These are phyloP conservation scores for Cucumis melo DNA, from an alignment of 306 rosid species.

Conservation along the genomic window DNA sequence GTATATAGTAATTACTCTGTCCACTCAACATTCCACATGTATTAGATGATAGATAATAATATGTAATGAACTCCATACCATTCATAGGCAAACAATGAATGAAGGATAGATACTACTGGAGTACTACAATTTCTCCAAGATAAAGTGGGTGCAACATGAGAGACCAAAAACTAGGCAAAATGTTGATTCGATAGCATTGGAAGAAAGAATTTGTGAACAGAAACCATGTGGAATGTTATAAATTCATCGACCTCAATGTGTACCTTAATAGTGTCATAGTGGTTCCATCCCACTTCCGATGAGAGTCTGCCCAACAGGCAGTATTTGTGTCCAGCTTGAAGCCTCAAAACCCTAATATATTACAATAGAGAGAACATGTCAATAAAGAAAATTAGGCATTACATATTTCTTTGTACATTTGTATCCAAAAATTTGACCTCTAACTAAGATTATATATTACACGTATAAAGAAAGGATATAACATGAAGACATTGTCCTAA, in stretches of 20 bases:
- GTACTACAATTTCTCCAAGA: no score
- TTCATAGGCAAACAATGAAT: neutral
- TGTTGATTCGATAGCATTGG: neutral
- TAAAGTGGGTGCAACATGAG: neutral
- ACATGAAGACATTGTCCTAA: neutral
- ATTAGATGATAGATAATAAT: neutral
- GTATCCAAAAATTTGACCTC: neutral
- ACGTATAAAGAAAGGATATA: neutral
- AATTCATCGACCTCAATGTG: neutral
- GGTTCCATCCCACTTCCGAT: slow-evolving; percentile 48
- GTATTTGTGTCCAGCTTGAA: slow-evolving; percentile 65
- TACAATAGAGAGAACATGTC: neutral
- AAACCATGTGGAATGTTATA: neutral
- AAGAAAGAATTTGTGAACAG: neutral
- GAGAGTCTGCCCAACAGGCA: slow-evolving; percentile 49
- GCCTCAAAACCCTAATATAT: slow-evolving; percentile 51
- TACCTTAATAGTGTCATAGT: slow-evolving; percentile 29
- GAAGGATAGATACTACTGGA: neutral
- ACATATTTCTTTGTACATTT: neutral
- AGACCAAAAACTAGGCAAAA: neutral
- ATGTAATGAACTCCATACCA: neutral
- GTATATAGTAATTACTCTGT: neutral
- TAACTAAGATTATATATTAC: neutral
- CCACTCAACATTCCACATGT: neutral
- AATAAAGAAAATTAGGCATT: neutral